Base-by-base conservation (phyloP, 352 stramenopile species). In the Pythium apleroticum region DNA sequence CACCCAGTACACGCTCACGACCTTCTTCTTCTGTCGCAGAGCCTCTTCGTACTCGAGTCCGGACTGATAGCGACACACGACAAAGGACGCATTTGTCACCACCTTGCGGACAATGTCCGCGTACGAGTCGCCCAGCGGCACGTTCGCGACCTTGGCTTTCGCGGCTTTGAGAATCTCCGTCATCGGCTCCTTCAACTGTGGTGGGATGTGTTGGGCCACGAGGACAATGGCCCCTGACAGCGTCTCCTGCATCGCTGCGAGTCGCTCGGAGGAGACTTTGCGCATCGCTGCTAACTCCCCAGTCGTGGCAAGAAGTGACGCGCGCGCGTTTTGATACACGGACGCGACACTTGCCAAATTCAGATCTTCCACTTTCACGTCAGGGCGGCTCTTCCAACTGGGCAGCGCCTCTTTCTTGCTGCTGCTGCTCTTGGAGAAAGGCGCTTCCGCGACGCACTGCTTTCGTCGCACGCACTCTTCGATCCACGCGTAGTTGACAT, bases 1-100 rank as follows among this genome's bases (percentile, higher is more conserved):
- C 14, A 93, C 78, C 84, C 86, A 93, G 63, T 90, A 93, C 52
- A 95, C 81, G 62, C 84, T 92, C 37, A 92, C 81, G 37, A 94
- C 68, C 1, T 75, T 72, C 71, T 94, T 96, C 19, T 75, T 66
- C 67, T 92, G 83, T 7, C 77, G 76, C 58, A 81, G 33, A 3
- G 88, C 88, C 49, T 93, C 78, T 35, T 91, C 76, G 67, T 91
- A 96, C 53, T 93, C 88, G n/a, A 86, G 80, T 22, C 88, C 88
- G 19, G 81, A 78, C 54, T 88, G 74, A 61, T 96, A 93, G 14
- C 74, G 84, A 57, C 88, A 96, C 6, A 96, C 81, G 9, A 96
- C 77, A 65, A 90, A 90, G 15, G 85, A 89, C 24, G 85, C 85
- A 63, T 91, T 91, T 30, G 78, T 69, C 10, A 95, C 83, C 50